Evolutionary conservation across 116 monocot genomes (phyloP), one percentile per base, ranked within the genome.

Genomic region (Trichopus zeylanicus): DNA sequence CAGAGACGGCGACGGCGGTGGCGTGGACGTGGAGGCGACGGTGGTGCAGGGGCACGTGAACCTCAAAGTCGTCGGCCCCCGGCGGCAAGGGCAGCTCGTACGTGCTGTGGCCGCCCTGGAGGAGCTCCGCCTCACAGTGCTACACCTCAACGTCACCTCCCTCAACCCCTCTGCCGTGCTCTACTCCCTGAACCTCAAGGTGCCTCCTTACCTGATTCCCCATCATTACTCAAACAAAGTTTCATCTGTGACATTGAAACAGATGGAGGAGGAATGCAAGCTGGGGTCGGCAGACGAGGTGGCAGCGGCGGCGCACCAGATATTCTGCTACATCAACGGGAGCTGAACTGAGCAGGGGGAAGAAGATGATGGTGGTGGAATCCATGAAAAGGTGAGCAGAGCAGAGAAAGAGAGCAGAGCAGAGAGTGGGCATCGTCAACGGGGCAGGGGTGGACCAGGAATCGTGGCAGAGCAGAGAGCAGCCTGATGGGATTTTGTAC

Each of bases 151-250:
- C 52, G 57, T 90, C 46, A 76, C 81, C 3, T 70, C 83, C 4
- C 53, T 89, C 21, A 73, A 78, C 29, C 51, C 65, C 35, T 53
- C 31, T 32, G 63, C 71, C 57, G 57, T 90, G 19, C 64, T 95
- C 48, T 86, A 86, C 78, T 95, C 78, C 10, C 62, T 95, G 59
- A 95, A 86, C 62, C 78, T 95, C 51, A 95, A 86, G 83, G 94
- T 95, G 1, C 21, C 20, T 6, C n/a, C 34, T 56, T 46, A 33
- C 42, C 2, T 16, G 31, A 28, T 18, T 38, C 12, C 18, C 21
- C 24, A 21, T 63, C 11, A 2, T 25, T 65, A 59, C 0, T 21
- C 2, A 12, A 11, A 7, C 28, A 10, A 46, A 47, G 32, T 26
- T 49, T 58, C 15, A 29, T 31, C 16, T 23, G 24, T 47, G 8